These are phyloP conservation scores for Nepenthes gracilis DNA, from an alignment of 148 eudicot genomes.

Conservation along the genomic window DNA sequence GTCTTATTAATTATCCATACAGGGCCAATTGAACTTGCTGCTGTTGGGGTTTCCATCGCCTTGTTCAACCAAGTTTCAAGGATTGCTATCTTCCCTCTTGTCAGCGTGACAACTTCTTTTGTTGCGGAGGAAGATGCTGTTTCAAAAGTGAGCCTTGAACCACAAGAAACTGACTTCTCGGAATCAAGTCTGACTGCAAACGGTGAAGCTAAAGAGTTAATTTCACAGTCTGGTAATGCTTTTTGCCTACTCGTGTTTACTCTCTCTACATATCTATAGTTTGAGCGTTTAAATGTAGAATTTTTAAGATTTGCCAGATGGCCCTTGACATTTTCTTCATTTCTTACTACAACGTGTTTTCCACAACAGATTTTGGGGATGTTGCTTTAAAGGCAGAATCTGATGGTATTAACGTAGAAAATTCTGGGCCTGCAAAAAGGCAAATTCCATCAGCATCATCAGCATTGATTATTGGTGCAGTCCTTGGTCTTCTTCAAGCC, in stretches of 20 bases:
- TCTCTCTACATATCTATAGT: background rate
- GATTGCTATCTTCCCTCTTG: constrained; percentile 73
- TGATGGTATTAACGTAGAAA: constrained; percentile 9
- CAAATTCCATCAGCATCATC: constrained; percentile 76
- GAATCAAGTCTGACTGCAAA: constrained; percentile 21
- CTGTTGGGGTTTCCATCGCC: constrained; percentile 82
- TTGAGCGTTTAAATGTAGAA: background rate
- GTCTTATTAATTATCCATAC: background rate
- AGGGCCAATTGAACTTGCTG: constrained; percentile 83
- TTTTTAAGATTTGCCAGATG: too few relatives aligned
- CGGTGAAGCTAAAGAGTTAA: constrained; percentile 41
- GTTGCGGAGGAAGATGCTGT: constrained; percentile 79
- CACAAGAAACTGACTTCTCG: constrained; percentile 18
- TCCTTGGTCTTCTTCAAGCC: constrained; percentile 66
- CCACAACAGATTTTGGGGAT: too few relatives aligned
- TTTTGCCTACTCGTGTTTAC: background rate
- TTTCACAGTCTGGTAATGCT: constrained; percentile 28
- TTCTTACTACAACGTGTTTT: background rate
- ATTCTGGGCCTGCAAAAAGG: constrained; percentile 25
- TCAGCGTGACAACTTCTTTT: constrained; percentile 78
- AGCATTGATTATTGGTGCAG: constrained; percentile 52
- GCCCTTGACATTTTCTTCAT: background rate
- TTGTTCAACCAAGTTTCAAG: constrained; percentile 80
- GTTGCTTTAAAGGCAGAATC: background rate
- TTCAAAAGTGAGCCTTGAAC: constrained; percentile 12